Base-by-base conservation (phyloP, 192 early-diverging fungal species). In the Oehlia diaphana region DNA sequence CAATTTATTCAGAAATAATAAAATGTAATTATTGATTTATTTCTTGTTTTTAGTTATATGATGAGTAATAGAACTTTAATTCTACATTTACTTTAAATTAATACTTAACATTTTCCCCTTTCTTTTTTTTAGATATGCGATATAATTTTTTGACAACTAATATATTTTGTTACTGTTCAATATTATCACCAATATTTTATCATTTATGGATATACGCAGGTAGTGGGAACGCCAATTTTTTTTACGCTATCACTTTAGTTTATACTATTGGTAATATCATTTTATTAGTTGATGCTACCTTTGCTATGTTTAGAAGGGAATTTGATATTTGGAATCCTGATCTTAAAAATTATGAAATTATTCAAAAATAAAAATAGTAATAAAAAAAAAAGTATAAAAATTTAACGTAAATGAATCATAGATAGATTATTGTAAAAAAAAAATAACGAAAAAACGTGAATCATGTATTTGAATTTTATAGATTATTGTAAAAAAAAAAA, bases 151-250 rank as follows among this genome's bases (percentile, higher is more conserved):
- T 96, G 58, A 88, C 90, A 2, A 84, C 88, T 39, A 93, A 91
- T 70, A 74, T 95, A 50, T 90, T 95, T 28, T 13, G 94, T 21
- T 95, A 92, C 81, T 91, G 94, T 1, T 85, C 92, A 9, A 83
- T 95, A 9, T 86, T 98, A 64, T 92, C 92, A 0, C 97, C 97
- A 1, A 90, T 97, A 35, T 97, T 98, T 80, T 95, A 95, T 92
- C 89, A 96, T 77, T 84, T 97, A 53, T 99, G 98, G 98, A 93
- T 98, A 49, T 96, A 96, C 83, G 92, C 92, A 26, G 98, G 97
- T 12, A 93, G 92, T 71, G 98, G 96, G 33, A 99, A 99, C 85
- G 95, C 97, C 74, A 99, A 99, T 82, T 99, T 98, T 81, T 98
- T 95, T 81, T 99, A 97, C 80, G 96, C 97, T 5, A 96, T 97